Evolutionary conservation across 2,329 filamentous ascomycete species (phyloP).

Genomic region (Colletotrichum sidae): DNA sequence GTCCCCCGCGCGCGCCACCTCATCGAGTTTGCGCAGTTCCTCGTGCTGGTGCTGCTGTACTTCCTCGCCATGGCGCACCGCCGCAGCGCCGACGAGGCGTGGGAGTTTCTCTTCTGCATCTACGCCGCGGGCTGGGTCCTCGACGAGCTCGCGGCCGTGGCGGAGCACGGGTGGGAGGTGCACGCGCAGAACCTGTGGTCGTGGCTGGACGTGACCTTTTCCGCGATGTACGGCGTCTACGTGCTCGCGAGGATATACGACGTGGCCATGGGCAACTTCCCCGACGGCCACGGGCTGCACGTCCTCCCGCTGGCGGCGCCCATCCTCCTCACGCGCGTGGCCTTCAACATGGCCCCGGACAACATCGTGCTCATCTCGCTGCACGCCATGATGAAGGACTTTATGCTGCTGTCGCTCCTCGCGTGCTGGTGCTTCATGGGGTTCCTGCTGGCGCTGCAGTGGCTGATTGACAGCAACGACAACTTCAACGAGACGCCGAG

Average conservation of each 20-base stretch:
- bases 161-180: constrained; percentile 75
- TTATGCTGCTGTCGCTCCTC: constrained; percentile 71
- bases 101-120: constrained; percentile 71
- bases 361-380: constrained; percentile 81
- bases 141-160: constrained; percentile 73
- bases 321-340: constrained; percentile 76
- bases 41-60: constrained; percentile 72
- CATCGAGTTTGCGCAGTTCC: constrained; percentile 74
- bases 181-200: constrained; percentile 82
- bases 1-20: constrained; percentile 76
- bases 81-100: constrained; percentile 57
- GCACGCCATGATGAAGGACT: constrained; percentile 80
- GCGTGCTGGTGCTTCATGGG: constrained; percentile 73
- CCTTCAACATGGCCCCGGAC: constrained; percentile 79
- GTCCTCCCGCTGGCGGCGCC: constrained; percentile 75
- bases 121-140: constrained; percentile 77
- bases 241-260: constrained; percentile 70
- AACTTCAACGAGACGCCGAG: constrained; percentile 46
- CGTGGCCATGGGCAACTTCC: constrained; percentile 45
- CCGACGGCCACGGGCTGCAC: constrained; percentile 68
- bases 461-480: constrained; percentile 59
- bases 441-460: constrained; percentile 76
- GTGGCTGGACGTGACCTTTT: constrained; percentile 78
- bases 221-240: constrained; percentile 71
- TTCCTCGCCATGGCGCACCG: constrained; percentile 72